Evolutionary conservation across 2,329 filamentous ascomycete species (phyloP).

Genomic region (Coleophoma crateriformis): DNA sequence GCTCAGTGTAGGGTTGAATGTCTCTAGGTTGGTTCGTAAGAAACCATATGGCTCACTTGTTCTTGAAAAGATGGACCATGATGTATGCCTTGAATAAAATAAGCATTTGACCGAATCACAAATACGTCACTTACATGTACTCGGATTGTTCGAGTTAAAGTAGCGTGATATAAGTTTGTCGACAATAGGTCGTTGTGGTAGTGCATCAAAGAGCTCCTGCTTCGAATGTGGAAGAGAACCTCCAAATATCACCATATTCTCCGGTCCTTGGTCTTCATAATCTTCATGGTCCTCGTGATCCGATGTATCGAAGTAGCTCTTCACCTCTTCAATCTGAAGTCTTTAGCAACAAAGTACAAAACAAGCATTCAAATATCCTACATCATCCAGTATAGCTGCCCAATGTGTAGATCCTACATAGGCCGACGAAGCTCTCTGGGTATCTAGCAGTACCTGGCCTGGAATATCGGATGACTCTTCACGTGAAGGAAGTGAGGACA

Average conservation of each 20-base stretch:
- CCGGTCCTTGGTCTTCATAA: constrained; percentile 27
- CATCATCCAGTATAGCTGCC: constrained; percentile 55
- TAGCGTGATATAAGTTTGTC: constrained; percentile 48
- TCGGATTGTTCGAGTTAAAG: constrained; percentile 29
- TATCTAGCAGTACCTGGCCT: constrained; percentile 39
- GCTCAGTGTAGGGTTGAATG: too few species aligned
- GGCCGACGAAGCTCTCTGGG: constrained; percentile 30
- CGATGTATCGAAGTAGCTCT: constrained; percentile 48
- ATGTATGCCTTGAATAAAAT: constrained; percentile 26
- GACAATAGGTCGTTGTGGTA: constrained; percentile 40
- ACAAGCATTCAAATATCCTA: constrained; percentile 26
- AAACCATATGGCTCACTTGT: constrained; percentile 24
- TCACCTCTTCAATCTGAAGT: constrained; percentile 52
- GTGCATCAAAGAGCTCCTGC: constrained; percentile 38
- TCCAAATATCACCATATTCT: constrained; percentile 30
- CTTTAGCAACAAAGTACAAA: constrained; percentile 1
- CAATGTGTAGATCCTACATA: constrained; percentile 57
- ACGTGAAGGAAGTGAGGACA: not conserved
- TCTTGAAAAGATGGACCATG: constrained; percentile 47
- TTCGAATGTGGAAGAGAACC: constrained; percentile 32
- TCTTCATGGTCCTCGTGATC: constrained; percentile 19
- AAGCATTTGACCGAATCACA: too few species aligned
- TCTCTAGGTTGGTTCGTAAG: too few species aligned
- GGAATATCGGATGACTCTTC: constrained; percentile 4
- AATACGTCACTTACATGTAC: too few species aligned